phyloP scores from a whole-genome alignment of 2,329 filamentous ascomycete genomes.

The Trichoderma citrinoviride region DNA sequence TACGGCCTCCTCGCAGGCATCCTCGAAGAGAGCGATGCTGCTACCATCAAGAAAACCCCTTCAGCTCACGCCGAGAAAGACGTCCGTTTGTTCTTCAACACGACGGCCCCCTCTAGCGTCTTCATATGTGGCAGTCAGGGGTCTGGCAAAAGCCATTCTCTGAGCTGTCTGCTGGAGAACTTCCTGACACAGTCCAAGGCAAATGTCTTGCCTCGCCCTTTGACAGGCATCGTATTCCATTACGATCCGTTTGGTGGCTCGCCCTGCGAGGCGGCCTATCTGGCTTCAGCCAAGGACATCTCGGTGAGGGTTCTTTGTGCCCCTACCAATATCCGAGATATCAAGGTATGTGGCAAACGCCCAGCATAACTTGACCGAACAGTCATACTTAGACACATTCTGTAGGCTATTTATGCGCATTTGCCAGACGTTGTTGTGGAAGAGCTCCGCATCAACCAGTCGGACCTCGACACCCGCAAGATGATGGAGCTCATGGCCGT shows the following conservation, averaged over 20 bases:
- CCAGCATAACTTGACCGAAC: neutral
- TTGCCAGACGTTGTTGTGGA: constrained; percentile 44
- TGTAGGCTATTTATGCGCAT: neutral
- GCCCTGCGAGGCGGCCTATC: constrained; percentile 59
- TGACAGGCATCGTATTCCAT: constrained; percentile 63
- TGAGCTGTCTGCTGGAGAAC: constrained; percentile 57
- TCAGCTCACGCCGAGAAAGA: constrained; percentile 18
- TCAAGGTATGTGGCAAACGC: constrained; percentile 33
- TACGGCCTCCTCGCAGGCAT: constrained; percentile 26
- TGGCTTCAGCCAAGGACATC: constrained; percentile 45
- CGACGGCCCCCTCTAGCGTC: constrained; percentile 52
- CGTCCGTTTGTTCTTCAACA: constrained; percentile 45
- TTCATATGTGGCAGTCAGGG: constrained; percentile 66
- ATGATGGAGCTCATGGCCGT: constrained; percentile 62
- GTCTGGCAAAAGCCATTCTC: constrained; percentile 61
- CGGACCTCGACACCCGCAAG: constrained; percentile 54
- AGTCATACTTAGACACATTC: neutral
- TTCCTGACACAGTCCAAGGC: constrained; percentile 48
- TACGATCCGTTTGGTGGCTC: constrained; percentile 53
- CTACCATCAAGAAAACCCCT: no score
- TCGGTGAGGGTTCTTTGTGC: constrained; percentile 54
- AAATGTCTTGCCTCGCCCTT: constrained; percentile 47
- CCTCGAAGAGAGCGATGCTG: neutral
- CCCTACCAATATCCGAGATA: constrained; percentile 48
- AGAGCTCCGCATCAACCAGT: constrained; percentile 49